Conservation (phyloP, 768 basidiomycete genomes). For the Mycena haematopus region DNA sequence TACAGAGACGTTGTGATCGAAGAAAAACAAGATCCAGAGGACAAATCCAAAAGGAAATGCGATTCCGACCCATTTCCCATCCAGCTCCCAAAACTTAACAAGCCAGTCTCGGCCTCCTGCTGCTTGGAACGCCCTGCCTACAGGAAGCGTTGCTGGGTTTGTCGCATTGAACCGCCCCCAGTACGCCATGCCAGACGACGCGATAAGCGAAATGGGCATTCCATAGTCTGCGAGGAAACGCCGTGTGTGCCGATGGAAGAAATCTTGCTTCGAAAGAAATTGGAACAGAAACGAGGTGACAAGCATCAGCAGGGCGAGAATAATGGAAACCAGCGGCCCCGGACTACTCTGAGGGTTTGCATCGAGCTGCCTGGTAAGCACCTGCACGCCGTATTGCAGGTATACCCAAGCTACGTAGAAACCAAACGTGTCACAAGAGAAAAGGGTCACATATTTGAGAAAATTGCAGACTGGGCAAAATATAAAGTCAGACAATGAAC, state of each 20-base stretch:
- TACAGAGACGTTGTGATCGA: constrained; percentile 93
- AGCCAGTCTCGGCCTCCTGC: constrained; percentile 81
- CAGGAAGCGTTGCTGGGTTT: constrained; percentile 70
- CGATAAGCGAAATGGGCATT: constrained; percentile 87
- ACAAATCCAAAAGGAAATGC: constrained; percentile 89
- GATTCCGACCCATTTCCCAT: constrained; percentile 87
- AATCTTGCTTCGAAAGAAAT: constrained; percentile 61
- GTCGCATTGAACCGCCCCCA: constrained; percentile 79
- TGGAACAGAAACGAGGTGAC: constrained; percentile 78
- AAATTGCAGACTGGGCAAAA: constrained; percentile 74
- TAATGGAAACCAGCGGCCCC: constrained; percentile 67
- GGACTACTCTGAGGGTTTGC: constrained; percentile 43
- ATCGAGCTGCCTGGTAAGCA: constrained; percentile 75
- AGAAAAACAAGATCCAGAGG: constrained; percentile 92
- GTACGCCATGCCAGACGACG: constrained; percentile 78
- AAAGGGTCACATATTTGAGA: constrained; percentile 85
- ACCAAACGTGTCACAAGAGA: constrained; percentile 92
- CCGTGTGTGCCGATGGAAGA: constrained; percentile 77
- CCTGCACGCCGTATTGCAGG: constrained; percentile 85
- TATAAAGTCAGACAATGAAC: constrained; percentile 1
- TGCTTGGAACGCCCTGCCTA: constrained; percentile 71
- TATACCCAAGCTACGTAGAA: constrained; percentile 94
- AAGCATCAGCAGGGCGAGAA: constrained; percentile 81
- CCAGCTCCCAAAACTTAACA: constrained; percentile 87
- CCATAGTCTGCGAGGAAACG: constrained; percentile 87